These are phyloP conservation scores for Alternaria angustiovoidea DNA, from an alignment of 2,329 filamentous ascomycete genomes.

Conservation along the genomic window DNA sequence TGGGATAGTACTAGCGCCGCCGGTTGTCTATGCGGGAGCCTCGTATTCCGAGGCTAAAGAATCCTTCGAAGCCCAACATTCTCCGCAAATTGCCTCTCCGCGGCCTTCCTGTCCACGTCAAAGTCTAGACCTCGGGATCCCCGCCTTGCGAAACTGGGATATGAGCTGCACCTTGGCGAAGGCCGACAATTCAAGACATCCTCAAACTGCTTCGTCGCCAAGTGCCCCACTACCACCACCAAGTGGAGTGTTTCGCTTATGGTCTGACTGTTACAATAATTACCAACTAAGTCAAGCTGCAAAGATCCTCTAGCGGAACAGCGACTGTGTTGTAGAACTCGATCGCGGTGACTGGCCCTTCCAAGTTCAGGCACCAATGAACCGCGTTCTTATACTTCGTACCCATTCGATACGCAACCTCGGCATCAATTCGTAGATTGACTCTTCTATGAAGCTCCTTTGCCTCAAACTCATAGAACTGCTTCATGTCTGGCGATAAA, in stretches of 20 bases:
- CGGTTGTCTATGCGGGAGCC: not conserved
- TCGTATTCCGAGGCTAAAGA: not conserved
- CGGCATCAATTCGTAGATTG: not conserved
- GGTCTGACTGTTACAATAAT: not conserved
- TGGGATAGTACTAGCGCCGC: not conserved
- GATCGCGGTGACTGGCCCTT: not conserved
- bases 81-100: not conserved
- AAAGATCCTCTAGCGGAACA: not conserved
- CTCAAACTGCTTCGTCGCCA: too few species aligned
- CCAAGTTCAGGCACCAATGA: not conserved
- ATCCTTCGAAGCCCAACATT: too few species aligned
- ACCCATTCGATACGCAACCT: not conserved
- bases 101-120: not conserved
- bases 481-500: not conserved
- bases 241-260: not conserved
- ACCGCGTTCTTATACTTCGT: not conserved
- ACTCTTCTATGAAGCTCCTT: not conserved
- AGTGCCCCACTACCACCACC: not conserved
- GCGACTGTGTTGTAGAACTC: not conserved
- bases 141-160: not conserved
- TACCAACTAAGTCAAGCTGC: not conserved
- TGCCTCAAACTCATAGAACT: not conserved
- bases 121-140: too few species aligned
- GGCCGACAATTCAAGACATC: not conserved
- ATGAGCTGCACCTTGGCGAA: not conserved